phyloP scores from a whole-genome alignment of 768 basidiomycete genomes.

The Panus rudis region DNA sequence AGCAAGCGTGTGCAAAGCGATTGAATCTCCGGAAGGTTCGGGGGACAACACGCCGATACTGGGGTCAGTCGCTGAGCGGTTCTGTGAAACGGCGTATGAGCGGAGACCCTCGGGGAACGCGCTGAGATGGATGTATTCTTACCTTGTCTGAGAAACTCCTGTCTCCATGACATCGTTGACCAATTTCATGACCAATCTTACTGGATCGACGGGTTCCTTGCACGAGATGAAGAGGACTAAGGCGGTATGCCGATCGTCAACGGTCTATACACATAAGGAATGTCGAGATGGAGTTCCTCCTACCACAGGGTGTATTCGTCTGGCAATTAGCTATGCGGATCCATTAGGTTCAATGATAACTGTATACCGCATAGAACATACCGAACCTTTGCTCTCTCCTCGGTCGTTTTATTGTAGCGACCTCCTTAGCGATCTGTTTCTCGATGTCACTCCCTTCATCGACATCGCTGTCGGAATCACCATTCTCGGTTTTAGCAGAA shows the following conservation, averaged over 20 bases:
- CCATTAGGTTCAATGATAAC: not conserved
- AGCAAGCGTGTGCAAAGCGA: slow-evolving; percentile 51
- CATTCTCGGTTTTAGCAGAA: slow-evolving; percentile 3
- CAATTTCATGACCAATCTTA: slow-evolving; percentile 58
- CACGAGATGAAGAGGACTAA: slow-evolving; percentile 78
- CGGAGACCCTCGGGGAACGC: not conserved
- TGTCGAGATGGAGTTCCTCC: slow-evolving; percentile 7
- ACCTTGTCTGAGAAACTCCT: slow-evolving; percentile 64
- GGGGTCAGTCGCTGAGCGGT: slow-evolving; percentile 68
- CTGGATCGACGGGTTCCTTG: slow-evolving; percentile 70
- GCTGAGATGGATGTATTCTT: slow-evolving; percentile 14
- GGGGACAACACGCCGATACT: slow-evolving; percentile 57
- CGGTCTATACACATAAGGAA: not conserved
- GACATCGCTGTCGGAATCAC: slow-evolving; percentile 17
- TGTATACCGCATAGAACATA: slow-evolving; percentile 23
- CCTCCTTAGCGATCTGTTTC: slow-evolving; percentile 62
- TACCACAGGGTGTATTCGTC: slow-evolving; percentile 77
- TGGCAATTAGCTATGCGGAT: slow-evolving; percentile 57
- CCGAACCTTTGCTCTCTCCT: slow-evolving; percentile 60
- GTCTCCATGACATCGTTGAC: slow-evolving; percentile 55
- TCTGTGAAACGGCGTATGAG: slow-evolving; percentile 29
- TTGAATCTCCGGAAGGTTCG: slow-evolving; percentile 65
- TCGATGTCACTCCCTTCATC: slow-evolving; percentile 51
- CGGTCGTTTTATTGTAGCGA: slow-evolving; percentile 63
- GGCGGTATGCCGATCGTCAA: not conserved